Evolutionary conservation across 179 eudicot genomes (phyloP).

Genomic region (Vitellaria paradoxa): DNA sequence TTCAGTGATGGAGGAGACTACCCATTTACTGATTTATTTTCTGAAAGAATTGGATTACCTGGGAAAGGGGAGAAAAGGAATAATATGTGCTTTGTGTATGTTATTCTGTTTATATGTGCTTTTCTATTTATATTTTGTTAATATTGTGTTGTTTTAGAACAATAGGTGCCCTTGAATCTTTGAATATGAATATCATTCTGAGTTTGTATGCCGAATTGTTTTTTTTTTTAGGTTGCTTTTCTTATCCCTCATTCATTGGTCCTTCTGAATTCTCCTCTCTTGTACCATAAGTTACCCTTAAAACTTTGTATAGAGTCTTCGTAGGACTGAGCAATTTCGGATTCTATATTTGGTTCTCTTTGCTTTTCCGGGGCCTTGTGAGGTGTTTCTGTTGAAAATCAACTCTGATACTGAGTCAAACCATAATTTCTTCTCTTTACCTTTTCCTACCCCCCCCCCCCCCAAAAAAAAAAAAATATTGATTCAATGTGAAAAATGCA

Average conservation of each 20-base stretch:
- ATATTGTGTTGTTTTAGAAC: slow-evolving; percentile 13
- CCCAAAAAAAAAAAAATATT: too few species aligned
- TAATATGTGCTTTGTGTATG: slow-evolving; percentile 26
- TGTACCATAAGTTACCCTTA: background rate
- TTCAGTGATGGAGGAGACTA: slow-evolving; percentile 22
- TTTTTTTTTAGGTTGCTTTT: background rate
- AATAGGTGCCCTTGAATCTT: slow-evolving; percentile 28
- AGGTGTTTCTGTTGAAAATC: slow-evolving; percentile 3
- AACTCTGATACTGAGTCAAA: background rate
- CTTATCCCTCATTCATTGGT: background rate
- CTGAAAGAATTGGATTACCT: slow-evolving; percentile 11
- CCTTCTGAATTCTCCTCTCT: slow-evolving; percentile 10
- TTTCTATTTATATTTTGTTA: slow-evolving; percentile 14
- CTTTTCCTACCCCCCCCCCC: too few species aligned
- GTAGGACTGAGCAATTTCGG: slow-evolving; percentile 6
- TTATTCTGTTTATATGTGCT: slow-evolving; percentile 7
- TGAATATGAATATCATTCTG: slow-evolving; percentile 17
- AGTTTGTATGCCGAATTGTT: slow-evolving; percentile 14
- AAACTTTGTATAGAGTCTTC: slow-evolving; percentile 5
- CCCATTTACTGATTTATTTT: slow-evolving; percentile 15
- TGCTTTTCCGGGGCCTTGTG: background rate
- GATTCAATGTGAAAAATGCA: slow-evolving; percentile 10
- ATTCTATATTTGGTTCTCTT: slow-evolving; percentile 8
- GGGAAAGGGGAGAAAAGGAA: slow-evolving; percentile 24
- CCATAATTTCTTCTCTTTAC: background rate